Evolutionary conservation across 1,284 basidiomycete genomes (phyloP).

Genomic region (Pseudozyma tsukubaensis): DNA sequence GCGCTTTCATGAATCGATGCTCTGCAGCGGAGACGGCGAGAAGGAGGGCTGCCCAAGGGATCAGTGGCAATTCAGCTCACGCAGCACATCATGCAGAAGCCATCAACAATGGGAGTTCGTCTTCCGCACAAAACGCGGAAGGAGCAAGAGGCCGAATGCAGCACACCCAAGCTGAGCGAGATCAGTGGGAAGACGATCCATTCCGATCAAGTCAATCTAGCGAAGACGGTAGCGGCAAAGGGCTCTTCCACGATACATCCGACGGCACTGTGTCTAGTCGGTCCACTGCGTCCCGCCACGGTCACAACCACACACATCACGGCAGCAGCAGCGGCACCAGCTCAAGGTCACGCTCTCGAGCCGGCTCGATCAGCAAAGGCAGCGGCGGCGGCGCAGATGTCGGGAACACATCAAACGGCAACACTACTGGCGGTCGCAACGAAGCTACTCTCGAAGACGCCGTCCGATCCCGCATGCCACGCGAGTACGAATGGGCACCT

Average conservation of each 20-base stretch:
- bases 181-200: slow-evolving; percentile 14
- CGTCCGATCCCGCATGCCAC: slow-evolving; percentile 48
- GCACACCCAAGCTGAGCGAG: neutral
- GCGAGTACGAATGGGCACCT: slow-evolving; percentile 57
- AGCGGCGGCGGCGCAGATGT: slow-evolving; percentile 3
- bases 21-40: slow-evolving; percentile 17
- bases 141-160: slow-evolving; percentile 17
- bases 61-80: neutral
- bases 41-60: neutral
- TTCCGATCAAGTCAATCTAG: slow-evolving; percentile 18
- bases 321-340: slow-evolving; percentile 20
- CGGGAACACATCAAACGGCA: neutral
- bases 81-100: neutral
- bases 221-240: slow-evolving; percentile 11
- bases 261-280: neutral
- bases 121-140: slow-evolving; percentile 2
- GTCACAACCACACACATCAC: slow-evolving; percentile 6
- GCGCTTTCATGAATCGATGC: slow-evolving; percentile 62
- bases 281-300: neutral
- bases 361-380: slow-evolving; percentile 26
- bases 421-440: neutral
- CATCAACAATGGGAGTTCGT: neutral
- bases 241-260: neutral
- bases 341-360: slow-evolving; percentile 40
- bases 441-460: slow-evolving; percentile 20